These are phyloP conservation scores for Medakamo hakoo DNA, from an alignment of 139 green algal genomes.

Conservation along the genomic window DNA sequence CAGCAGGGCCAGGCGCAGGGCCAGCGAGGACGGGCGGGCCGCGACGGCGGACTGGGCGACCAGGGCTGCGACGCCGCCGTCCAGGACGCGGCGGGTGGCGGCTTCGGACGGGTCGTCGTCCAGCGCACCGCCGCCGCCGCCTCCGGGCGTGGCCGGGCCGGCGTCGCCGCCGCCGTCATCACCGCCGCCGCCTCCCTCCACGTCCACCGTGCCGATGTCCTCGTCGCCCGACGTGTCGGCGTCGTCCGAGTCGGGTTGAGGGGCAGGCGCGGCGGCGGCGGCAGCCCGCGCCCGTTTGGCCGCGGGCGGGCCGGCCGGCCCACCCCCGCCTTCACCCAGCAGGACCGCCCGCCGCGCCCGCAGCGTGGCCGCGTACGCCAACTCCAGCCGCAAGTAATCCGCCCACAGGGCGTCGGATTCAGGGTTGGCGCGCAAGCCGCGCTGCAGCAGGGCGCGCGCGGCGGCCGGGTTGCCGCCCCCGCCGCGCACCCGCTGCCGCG, in stretches of 20 bases:
- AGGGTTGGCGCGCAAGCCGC: constrained; percentile 55
- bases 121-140: constrained; percentile 4
- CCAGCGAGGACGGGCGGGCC: constrained; percentile 21
- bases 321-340: constrained; percentile 14
- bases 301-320: too few species aligned
- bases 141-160: not conserved
- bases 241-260: too few species aligned
- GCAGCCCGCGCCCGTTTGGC: too few species aligned
- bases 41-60: constrained; percentile 34
- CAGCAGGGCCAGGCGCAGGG: constrained; percentile 32
- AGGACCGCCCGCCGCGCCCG: constrained; percentile 45
- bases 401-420: constrained; percentile 52
- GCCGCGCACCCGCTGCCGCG: too few species aligned
- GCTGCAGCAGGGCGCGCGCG: constrained; percentile 80
- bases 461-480: constrained; percentile 52
- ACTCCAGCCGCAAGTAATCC: constrained; percentile 74
- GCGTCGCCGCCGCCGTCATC: not conserved
- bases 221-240: not conserved
- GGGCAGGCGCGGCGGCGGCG: too few species aligned
- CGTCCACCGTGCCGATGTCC: constrained; percentile 2
- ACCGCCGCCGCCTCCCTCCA: not conserved
- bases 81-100: constrained; percentile 40
- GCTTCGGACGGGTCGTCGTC: constrained; percentile 17
- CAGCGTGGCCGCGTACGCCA: constrained; percentile 67
- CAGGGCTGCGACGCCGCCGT: constrained; percentile 37